Evolutionary conservation across 345 rosid species (phyloP), one percentile per base, ranked within the genome.

Genomic region (Eucalyptus cloeziana): DNA sequence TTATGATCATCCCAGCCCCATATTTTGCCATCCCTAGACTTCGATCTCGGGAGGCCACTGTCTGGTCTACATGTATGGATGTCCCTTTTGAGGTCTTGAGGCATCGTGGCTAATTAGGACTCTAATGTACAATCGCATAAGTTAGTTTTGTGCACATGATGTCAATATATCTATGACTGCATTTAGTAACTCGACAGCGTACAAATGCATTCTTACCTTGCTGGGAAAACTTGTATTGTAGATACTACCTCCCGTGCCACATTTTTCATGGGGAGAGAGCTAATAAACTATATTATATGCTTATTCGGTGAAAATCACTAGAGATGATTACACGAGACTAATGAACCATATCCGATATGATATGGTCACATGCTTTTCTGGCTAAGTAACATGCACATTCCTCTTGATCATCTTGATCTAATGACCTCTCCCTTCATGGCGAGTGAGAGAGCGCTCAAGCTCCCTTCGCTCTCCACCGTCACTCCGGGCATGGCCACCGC

Each of bases 401-500:
- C 47, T 37, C 47, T 76, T 10, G 47, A 37, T 80, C 51, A 91
- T 24, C 86, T 89, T 15, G 88, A 90, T 88, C 90, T 94, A 15
- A 95, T 83, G 83, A 92, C 67, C 91, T 94, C 95, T 86, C 90
- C 94, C 90, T 94, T 95, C 97, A 94, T 94, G 80, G 96, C 95
- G 47, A 94, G 91, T 7, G 96, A 91, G 10, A 95, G 91, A 22
- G 95, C 93, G 58, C 90, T 13, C 10, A 94, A 92, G 76, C 62
- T 87, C 6, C 94, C 97, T 24, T 95, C 94, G 86, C 79, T 92
- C 88, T 95, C 96, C 85, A 94, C 94, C 80, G 11, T 90, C 19
- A 93, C 96, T 4, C 95, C 95, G 4, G 97, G 97, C 96, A 94
- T 95, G 13, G 89, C 94, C 88, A 92, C 92, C 1, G 96, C 94